Conservation (phyloP, 2,329 filamentous ascomycete genomes). For the Chalara sp. region DNA sequence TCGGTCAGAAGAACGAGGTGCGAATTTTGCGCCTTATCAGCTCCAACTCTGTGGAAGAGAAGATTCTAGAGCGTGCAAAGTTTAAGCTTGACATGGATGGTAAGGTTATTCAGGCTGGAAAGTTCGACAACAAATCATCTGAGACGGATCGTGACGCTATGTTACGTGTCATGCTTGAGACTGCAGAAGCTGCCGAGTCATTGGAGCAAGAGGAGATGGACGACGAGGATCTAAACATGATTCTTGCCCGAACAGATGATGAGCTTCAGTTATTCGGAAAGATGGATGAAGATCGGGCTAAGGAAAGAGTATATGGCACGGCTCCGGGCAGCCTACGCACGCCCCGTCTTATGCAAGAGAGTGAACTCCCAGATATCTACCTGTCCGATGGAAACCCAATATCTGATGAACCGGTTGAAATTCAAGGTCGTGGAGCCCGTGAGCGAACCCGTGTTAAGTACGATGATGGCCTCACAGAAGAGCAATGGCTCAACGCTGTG, state of each 20-base stretch:
- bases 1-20: constrained; percentile 99
- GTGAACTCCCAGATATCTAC: constrained; percentile 91
- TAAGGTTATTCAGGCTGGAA: constrained; percentile 98
- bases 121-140: constrained; percentile 98
- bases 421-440: constrained; percentile 81
- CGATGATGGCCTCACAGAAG: constrained; percentile 94
- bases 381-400: constrained; percentile 78
- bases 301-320: constrained; percentile 65
- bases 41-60: constrained; percentile 95
- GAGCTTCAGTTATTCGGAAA: constrained; percentile 75
- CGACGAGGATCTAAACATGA: constrained; percentile 91
- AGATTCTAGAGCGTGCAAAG: constrained; percentile 92
- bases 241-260: constrained; percentile 80
- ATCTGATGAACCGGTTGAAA: constrained; percentile 70
- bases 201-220: constrained; percentile 95
- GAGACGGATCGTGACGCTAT: constrained; percentile 97
- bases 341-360: constrained; percentile 78
- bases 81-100: constrained; percentile 99
- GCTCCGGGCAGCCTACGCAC: constrained; percentile 52
- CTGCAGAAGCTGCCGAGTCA: constrained; percentile 61
- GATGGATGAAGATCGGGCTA: constrained; percentile 70
- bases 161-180: constrained; percentile 86
- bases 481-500: constrained; percentile 97
- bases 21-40: constrained; percentile 93
- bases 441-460: constrained; percentile 93